These are phyloP conservation scores for Begonia loranthoides DNA, from an alignment of 306 rosid species.

Conservation along the genomic window DNA sequence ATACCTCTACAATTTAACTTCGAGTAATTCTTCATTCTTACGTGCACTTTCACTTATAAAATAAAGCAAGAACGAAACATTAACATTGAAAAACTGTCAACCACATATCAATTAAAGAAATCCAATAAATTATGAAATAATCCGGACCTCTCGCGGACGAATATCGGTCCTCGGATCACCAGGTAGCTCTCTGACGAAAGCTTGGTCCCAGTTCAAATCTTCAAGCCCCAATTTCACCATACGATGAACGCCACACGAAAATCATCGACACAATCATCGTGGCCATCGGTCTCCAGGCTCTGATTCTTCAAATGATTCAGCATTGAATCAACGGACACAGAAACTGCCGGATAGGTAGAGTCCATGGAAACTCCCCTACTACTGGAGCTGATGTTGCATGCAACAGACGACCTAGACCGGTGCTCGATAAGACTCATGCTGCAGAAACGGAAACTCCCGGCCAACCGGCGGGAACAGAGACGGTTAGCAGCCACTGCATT, in stretches of 20 bases:
- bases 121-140: neutral
- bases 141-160: conserved; percentile 60
- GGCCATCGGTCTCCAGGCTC: conserved; percentile 20
- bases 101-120: neutral
- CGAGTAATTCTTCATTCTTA: too few species aligned
- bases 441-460: conserved; percentile 15
- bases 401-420: conserved; percentile 5
- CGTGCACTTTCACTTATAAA: too few species aligned
- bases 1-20: too few species aligned
- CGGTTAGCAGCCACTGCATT: too few species aligned
- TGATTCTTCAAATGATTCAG: conserved; percentile 46
- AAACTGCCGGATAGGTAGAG: conserved; percentile 24
- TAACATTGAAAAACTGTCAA: neutral
- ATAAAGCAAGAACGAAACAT: neutral
- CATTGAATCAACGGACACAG: conserved; percentile 54
- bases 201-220: conserved; percentile 85
- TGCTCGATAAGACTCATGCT: conserved; percentile 7
- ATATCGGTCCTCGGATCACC: conserved; percentile 64
- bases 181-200: conserved; percentile 58
- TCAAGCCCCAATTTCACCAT: conserved; percentile 29
- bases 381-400: conserved; percentile 20
- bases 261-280: conserved; percentile 2
- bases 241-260: conserved; percentile 4
- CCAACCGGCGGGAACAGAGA: too few species aligned
- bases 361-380: conserved; percentile 35